Base-by-base conservation (phyloP, 192 early-diverging fungal species). In the Backusella mclennaniae region DNA sequence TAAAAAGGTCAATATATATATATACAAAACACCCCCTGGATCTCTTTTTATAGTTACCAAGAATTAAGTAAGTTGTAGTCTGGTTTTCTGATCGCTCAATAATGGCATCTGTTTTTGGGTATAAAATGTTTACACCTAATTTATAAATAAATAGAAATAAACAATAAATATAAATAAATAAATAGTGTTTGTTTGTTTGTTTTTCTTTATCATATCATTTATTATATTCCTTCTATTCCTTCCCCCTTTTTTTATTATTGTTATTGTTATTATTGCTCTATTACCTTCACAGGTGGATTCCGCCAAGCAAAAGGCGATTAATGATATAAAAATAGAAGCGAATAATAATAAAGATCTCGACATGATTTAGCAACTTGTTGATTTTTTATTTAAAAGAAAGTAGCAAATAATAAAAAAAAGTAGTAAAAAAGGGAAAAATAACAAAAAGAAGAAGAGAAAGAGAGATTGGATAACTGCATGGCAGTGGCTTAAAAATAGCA, bases 21-120 rank as follows among this genome's bases (percentile, higher is more conserved):
- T 29, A 26, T 21, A 29, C 1, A 63, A n/a, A 49, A 36, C 70
- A 29, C 17, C 70, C 42, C 42, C 14, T 46, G 36, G n/a, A 21
- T 44, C 70, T 46, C 70, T 63, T 63, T 63, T 63, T 63, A 70
- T 41, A 39, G n/a, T 74, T 74, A 74, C 73, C 73, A 39, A 74
- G 35, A 23, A 74, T 74, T 39, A 74, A 56, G 38, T 74, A 74
- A 5, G 35, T 69, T 26, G 53, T 66, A 26, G 53, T 36, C 33
- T 73, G 52, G 17, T 73, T 35, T 59, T 73, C 72, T 36, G 49
- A 63, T 35, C 35, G 73, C 17, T 74, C 36, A 38, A 74, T 63
- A 19, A 66, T 38, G 12, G 73, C 23, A 66, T 38, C 53, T 21
- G 73, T 56, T 33, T 39, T 74, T 63, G 73, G 73, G 53, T 74